phyloP scores from a whole-genome alignment of 2,329 filamentous ascomycete genomes.

The Sclerotinia trifoliorum region DNA sequence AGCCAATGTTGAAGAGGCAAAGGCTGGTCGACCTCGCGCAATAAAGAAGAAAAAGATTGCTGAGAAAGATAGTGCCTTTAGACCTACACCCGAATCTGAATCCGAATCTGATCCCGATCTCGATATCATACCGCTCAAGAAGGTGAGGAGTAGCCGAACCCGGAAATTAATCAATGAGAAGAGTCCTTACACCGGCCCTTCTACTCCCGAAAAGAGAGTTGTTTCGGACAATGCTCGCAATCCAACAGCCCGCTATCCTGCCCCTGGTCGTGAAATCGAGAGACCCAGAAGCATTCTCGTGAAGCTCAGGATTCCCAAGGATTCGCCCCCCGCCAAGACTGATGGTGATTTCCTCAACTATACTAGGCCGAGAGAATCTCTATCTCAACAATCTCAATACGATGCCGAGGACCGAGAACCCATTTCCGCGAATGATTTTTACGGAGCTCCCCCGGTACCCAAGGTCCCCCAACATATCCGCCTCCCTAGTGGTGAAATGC shows the following conservation, averaged over 20 bases:
- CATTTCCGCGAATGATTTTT: slow-evolving; percentile 1
- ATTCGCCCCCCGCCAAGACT: slow-evolving; percentile 29
- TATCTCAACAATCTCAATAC: slow-evolving; percentile 23
- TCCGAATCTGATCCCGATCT: slow-evolving; percentile 24
- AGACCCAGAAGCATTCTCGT: slow-evolving; percentile 22
- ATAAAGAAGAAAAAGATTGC: slow-evolving; percentile 31
- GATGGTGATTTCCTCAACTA: slow-evolving; percentile 26
- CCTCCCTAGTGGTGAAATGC: slow-evolving; percentile 24
- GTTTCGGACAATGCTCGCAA: slow-evolving; percentile 7
- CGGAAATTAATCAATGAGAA: slow-evolving; percentile 23
- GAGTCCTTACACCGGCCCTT: slow-evolving; percentile 26
- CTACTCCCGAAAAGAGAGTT: slow-evolving; percentile 12
- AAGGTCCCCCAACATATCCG: slow-evolving; percentile 33
- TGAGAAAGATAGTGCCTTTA: slow-evolving; percentile 31
- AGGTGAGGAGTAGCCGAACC: slow-evolving; percentile 21
- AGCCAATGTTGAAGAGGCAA: slow-evolving; percentile 8
- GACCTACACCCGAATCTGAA: slow-evolving; percentile 25
- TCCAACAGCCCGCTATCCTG: slow-evolving; percentile 17
- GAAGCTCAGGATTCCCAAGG: slow-evolving; percentile 19
- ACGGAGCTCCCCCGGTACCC: slow-evolving; percentile 32
- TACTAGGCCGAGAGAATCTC: slow-evolving; percentile 22
- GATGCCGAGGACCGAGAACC: neutral
- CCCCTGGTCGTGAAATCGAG: slow-evolving; percentile 29
- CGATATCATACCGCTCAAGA: slow-evolving; percentile 3
- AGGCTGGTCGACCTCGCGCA: neutral